Evolutionary conservation across 371 early-diverging fungal genomes (phyloP).

Genomic region (Mucor indicus): DNA sequence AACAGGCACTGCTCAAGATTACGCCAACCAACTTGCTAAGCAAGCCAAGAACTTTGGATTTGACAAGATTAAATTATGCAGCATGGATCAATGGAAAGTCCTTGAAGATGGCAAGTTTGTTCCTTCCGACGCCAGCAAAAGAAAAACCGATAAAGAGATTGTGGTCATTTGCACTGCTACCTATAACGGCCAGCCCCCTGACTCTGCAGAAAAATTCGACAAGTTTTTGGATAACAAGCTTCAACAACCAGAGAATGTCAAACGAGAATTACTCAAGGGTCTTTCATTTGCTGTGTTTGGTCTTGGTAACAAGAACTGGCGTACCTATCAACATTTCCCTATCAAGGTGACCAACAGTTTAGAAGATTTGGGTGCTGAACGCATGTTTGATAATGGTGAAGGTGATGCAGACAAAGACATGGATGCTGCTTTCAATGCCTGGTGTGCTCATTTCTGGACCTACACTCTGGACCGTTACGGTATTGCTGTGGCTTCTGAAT

Average conservation of each 20-base stretch:
- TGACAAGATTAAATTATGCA: slow-evolving; percentile 19
- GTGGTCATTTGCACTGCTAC: slow-evolving; percentile 48
- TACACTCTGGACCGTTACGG: slow-evolving; percentile 29
- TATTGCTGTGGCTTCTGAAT: slow-evolving; percentile 26
- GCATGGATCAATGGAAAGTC: slow-evolving; percentile 51
- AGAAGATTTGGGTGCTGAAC: slow-evolving; percentile 48
- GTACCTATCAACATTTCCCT: slow-evolving; percentile 59
- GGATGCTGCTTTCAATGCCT: slow-evolving; percentile 46
- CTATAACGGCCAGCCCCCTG: slow-evolving; percentile 62
- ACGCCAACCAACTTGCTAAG: slow-evolving; percentile 37
- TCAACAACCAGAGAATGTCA: slow-evolving; percentile 20
- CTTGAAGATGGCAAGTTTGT: slow-evolving; percentile 28
- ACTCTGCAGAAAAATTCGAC: slow-evolving; percentile 52
- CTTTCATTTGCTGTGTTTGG: slow-evolving; percentile 54
- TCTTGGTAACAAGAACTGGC: slow-evolving; percentile 58
- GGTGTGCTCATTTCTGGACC: slow-evolving; percentile 49
- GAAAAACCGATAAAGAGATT: slow-evolving; percentile 29
- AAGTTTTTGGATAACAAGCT: slow-evolving; percentile 37
- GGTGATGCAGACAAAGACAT: slow-evolving; percentile 55
- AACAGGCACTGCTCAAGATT: slow-evolving; percentile 57
- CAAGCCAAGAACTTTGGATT: slow-evolving; percentile 51
- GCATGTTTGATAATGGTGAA: slow-evolving; percentile 41
- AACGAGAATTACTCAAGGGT: slow-evolving; percentile 27
- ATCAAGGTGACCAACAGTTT: slow-evolving; percentile 30
- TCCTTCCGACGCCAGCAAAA: slow-evolving; percentile 8